Conservation (phyloP, 768 basidiomycete species). For the Phlegmacium glaucopus region DNA sequence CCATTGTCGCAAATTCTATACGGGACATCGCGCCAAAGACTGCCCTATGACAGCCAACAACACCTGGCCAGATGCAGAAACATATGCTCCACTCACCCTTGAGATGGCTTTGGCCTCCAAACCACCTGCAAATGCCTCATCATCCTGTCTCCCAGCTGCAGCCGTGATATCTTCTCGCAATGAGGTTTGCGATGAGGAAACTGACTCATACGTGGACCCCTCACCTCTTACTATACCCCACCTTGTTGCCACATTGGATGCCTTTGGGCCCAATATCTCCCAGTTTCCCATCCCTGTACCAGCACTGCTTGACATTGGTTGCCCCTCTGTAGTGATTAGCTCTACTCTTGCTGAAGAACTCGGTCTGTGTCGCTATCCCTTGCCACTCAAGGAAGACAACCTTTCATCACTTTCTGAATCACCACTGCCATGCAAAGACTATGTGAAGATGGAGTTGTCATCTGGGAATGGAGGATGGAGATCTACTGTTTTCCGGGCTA, state of each 20-base stretch:
- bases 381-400: slow-evolving; percentile 19
- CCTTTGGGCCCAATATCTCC: not conserved
- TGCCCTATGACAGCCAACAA: slow-evolving; percentile 4
- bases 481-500: slow-evolving; percentile 12
- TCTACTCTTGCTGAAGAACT: slow-evolving; percentile 7
- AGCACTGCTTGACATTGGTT: slow-evolving; percentile 16
- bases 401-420: slow-evolving; percentile 9
- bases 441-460: slow-evolving; percentile 13
- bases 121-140: not conserved
- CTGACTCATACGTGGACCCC: not conserved
- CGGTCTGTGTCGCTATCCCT: slow-evolving; percentile 9
- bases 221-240: not conserved
- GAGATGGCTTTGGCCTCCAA: not conserved
- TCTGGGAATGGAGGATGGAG: slow-evolving; percentile 15
- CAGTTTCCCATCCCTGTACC: not conserved
- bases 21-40: slow-evolving; percentile 2
- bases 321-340: slow-evolving; percentile 20
- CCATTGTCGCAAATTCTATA: slow-evolving; percentile 12
- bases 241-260: not conserved
- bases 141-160: not conserved
- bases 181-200: not conserved
- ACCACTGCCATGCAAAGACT: slow-evolving; percentile 14
- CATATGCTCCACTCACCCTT: slow-evolving; percentile 6
- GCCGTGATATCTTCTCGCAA: not conserved
- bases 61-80: slow-evolving; percentile 5